Base-by-base conservation (phyloP, 805 yeast genomes). In the Kazachstania bromeliacearum region DNA sequence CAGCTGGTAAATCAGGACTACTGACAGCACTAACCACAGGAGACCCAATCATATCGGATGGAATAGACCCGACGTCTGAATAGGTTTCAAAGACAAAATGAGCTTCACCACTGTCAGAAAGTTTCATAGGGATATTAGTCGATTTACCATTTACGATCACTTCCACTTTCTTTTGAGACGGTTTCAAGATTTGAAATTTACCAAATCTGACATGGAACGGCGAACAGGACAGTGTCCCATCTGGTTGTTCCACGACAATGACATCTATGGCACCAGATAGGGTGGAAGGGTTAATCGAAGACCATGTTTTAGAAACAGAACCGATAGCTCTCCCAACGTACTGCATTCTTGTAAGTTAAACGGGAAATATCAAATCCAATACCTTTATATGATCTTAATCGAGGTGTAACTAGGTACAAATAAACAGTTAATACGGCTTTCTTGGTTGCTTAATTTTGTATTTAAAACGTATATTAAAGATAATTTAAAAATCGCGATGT, bases 161-260 rank as follows among this genome's bases (percentile, higher is more conserved):
- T 38, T 82, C 94, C 36, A 89, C 94, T 56, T 85, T 88, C 66
- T 89, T 92, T 59, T 92, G 96, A 14, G 94, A 83, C 10, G 98
- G 98, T 53, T 94, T 76, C 41, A 92, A 66, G 44, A 92, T 70
- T 49, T 88, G 94, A 60, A 92, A 84, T 63, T 85, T 88, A 17
- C 98, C 98, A 62, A 92, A 92, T 38, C 98, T 68, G 25, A 92
- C 85, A 60, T 92, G 98, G 70, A 94, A 92, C 4, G 98, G 98
- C 6, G 96, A 85, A 51, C 97, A 88, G 36, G 83, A 80, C 25
- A 82, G 61, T 19, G 80, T 71, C 1, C 80, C 77, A 54, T 80
- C 77, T 9, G 83, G 82, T 53, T 85, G 94, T 60, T 89, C 95
- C 9, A 92, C 80, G 7, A 88, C 97, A 28, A 92, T 85, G 37